Evolutionary conservation across 2,329 filamentous ascomycete genomes (phyloP).

Genomic region (Fusarium sp.): DNA sequence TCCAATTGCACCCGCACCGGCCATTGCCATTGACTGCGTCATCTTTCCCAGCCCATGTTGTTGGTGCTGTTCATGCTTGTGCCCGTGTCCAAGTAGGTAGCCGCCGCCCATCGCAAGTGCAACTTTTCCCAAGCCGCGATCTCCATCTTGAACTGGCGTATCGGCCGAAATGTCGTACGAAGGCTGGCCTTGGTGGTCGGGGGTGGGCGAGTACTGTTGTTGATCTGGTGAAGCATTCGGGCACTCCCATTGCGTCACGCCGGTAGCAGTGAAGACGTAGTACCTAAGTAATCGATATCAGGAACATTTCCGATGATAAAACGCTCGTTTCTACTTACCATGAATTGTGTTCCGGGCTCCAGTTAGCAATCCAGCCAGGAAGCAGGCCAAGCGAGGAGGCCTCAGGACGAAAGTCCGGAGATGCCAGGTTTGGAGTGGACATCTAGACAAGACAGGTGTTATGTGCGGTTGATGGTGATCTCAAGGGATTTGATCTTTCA

Average conservation of each 20-base stretch:
- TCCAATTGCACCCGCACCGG: slow-evolving; percentile 18
- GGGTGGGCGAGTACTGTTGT: background rate
- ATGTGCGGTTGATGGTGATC: background rate
- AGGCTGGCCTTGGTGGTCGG: background rate
- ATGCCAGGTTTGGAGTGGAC: background rate
- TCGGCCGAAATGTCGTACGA: background rate
- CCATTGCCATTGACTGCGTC: slow-evolving; percentile 13
- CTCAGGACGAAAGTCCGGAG: background rate
- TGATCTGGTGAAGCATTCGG: slow-evolving; percentile 8
- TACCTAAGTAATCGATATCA: slow-evolving; percentile 4
- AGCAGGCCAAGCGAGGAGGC: background rate
- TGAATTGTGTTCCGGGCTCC: slow-evolving; percentile 21
- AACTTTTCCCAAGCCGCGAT: slow-evolving; percentile 19
- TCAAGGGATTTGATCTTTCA: background rate
- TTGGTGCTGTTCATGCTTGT: slow-evolving; percentile 5
- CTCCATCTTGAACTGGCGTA: slow-evolving; percentile 3
- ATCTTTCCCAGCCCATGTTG: slow-evolving; percentile 13
- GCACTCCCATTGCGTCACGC: slow-evolving; percentile 21
- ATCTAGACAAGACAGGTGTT: background rate
- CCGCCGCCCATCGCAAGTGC: slow-evolving; percentile 16
- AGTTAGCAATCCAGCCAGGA: slow-evolving; percentile 19
- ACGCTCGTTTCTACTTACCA: slow-evolving; percentile 1
- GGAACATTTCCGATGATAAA: background rate
- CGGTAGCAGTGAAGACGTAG: slow-evolving; percentile 16
- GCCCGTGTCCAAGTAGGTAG: slow-evolving; percentile 1